phyloP scores from a whole-genome alignment of 495 filamentous ascomycete species.

The Annulohypoxylon stygium region DNA sequence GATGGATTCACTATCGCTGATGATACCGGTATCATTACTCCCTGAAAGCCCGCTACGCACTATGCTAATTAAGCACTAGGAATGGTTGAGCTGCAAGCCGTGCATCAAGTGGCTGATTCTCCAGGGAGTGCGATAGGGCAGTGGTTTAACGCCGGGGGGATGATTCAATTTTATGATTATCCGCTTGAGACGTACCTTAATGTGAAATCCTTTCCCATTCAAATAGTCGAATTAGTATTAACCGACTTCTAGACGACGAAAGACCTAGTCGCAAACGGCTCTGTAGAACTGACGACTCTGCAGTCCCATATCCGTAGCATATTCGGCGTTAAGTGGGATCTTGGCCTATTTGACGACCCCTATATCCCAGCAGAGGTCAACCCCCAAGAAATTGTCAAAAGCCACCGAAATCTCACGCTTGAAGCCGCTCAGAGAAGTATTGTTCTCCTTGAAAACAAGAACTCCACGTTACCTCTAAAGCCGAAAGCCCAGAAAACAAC shows the following conservation, averaged over 20 bases:
- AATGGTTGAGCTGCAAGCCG: constrained; percentile 47
- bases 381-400: constrained; percentile 49
- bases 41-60: neutral
- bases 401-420: constrained; percentile 50
- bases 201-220: constrained; percentile 22
- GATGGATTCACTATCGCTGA: constrained; percentile 58
- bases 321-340: constrained; percentile 57
- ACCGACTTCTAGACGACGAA: constrained; percentile 49
- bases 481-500: constrained; percentile 46
- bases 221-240: constrained; percentile 19
- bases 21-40: constrained; percentile 51
- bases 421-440: constrained; percentile 57
- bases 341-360: constrained; percentile 55
- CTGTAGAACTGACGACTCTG: constrained; percentile 49
- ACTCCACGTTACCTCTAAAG: constrained; percentile 54
- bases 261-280: constrained; percentile 53
- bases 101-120: constrained; percentile 50
- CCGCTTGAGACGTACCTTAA: constrained; percentile 49
- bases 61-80: constrained; percentile 32
- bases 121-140: constrained; percentile 55
- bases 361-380: constrained; percentile 52
- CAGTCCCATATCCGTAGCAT: constrained; percentile 54
- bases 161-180: constrained; percentile 54
- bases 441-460: constrained; percentile 57
- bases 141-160: constrained; percentile 57